Conservation (phyloP, 1,284 basidiomycete species). For the Cutaneotrichosporon cavernicola region DNA sequence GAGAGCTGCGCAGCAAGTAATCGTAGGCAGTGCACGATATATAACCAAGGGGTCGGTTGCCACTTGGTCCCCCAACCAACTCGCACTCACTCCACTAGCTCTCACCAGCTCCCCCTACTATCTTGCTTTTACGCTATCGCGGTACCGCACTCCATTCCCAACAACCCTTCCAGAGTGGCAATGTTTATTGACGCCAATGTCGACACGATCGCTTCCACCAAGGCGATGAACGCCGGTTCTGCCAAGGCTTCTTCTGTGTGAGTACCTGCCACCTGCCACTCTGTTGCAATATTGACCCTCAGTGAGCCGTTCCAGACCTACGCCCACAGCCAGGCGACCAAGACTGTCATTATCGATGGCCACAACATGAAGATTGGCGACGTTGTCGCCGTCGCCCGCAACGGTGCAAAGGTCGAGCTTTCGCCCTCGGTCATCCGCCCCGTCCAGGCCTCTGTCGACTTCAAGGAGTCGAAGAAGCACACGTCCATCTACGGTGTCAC, state of each 20-base stretch:
- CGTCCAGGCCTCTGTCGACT: conserved; percentile 24
- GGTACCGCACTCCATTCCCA: conserved; percentile 1
- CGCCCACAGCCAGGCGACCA: conserved; percentile 11
- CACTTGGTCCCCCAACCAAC: not conserved
- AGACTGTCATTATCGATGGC: conserved; percentile 24
- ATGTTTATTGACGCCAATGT: conserved; percentile 10
- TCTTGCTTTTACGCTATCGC: conserved; percentile 4
- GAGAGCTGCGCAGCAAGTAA: too few relatives aligned
- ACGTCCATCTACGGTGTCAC: conserved; percentile 28
- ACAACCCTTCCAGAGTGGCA: not conserved
- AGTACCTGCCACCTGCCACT: not conserved
- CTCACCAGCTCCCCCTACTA: not conserved
- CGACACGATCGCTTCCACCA: not conserved
- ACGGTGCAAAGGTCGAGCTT: conserved; percentile 21
- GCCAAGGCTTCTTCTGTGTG: not conserved
- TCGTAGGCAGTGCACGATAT: not conserved
- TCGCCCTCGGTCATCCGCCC: conserved; percentile 12
- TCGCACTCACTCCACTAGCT: not conserved
- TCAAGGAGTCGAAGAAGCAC: conserved; percentile 29
- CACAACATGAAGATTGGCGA: conserved; percentile 20
- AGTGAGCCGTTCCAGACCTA: conserved; percentile 26
- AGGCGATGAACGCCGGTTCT: conserved; percentile 1
- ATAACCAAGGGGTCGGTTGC: not conserved
- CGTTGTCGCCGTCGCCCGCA: conserved; percentile 25
- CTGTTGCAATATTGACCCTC: not conserved